Percentiles rank a stretch among this genome's conserved stretches.
phyloP scores from a whole-genome alignment of 2,329 filamentous ascomycete genomes.

The Trichoderma breve region DNA sequence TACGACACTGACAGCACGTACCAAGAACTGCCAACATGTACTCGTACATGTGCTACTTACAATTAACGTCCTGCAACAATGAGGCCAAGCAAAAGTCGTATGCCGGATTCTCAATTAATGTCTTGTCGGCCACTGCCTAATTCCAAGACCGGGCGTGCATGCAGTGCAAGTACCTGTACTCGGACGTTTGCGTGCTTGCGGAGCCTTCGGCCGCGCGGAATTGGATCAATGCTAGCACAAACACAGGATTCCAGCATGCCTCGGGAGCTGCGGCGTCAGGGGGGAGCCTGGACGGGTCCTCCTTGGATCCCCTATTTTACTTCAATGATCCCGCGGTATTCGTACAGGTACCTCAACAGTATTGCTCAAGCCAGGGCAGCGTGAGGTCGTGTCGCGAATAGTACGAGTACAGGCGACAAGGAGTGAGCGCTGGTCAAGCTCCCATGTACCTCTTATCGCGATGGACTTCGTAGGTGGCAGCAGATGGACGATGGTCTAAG shows the following conservation, averaged over 20 bases:
- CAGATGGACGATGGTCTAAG: background rate
- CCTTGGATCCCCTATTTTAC: slow-evolving; percentile 12
- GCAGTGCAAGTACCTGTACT: background rate
- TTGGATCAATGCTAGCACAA: background rate
- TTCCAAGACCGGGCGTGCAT: background rate
- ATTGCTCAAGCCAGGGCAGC: background rate
- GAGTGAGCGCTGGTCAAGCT: background rate
- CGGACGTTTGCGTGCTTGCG: slow-evolving; percentile 13
- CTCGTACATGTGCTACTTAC: background rate
- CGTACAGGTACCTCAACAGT: background rate
- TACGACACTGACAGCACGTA: background rate
- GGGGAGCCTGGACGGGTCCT: background rate
- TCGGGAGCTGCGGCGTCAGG: slow-evolving; percentile 18
- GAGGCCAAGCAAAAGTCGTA: background rate
- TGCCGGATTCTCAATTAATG: background rate
- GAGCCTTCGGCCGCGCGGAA: slow-evolving; percentile 9
- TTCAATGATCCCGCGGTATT: background rate
- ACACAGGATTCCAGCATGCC: slow-evolving; percentile 4
- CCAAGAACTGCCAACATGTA: background rate
- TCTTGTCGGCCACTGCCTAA: background rate
- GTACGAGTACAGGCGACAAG: background rate
- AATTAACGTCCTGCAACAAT: background rate
- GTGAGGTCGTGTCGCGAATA: background rate
- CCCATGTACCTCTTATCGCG: background rate
- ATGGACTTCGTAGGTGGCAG: background rate